These are phyloP conservation scores for Vicia sativa DNA, from an alignment of 306 rosid genomes.

Conservation along the genomic window DNA sequence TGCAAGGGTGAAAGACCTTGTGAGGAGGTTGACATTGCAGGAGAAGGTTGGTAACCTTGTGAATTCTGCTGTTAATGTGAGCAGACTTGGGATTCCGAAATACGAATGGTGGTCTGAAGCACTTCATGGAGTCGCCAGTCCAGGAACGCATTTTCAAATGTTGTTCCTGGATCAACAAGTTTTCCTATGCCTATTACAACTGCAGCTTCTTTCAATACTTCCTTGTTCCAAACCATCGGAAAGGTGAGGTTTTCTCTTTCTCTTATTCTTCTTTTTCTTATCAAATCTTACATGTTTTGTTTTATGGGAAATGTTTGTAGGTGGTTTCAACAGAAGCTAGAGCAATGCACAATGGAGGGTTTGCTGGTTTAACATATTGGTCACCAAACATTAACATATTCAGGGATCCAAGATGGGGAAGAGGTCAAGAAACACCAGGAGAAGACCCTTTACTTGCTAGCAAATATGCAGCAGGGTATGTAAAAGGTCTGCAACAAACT, in stretches of 20 bases:
- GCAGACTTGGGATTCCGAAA: slow-evolving; percentile 59
- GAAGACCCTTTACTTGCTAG: slow-evolving; percentile 90
- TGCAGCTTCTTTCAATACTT: slow-evolving; percentile 53
- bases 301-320: slow-evolving; percentile 26
- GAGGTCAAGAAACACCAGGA: slow-evolving; percentile 98
- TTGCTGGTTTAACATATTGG: slow-evolving; percentile 73
- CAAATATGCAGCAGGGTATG: slow-evolving; percentile 76
- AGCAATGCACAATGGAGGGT: slow-evolving; percentile 62
- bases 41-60: slow-evolving; percentile 54
- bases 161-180: slow-evolving; percentile 48
- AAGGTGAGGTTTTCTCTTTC: slow-evolving; percentile 67
- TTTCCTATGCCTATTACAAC: slow-evolving; percentile 55
- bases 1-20: slow-evolving; percentile 48
- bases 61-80: slow-evolving; percentile 53
- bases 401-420: slow-evolving; percentile 98
- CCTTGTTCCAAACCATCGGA: slow-evolving; percentile 76
- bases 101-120: slow-evolving; percentile 68
- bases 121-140: slow-evolving; percentile 55
- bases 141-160: slow-evolving; percentile 43
- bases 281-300: no score
- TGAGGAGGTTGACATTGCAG: slow-evolving; percentile 49
- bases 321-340: slow-evolving; percentile 66
- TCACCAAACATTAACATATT: slow-evolving; percentile 96
- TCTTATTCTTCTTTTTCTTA: not conserved
- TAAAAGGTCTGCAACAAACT: slow-evolving; percentile 74